These are phyloP conservation scores for Nyssa sinensis DNA, from an alignment of 148 eudicot genomes.

Conservation along the genomic window DNA sequence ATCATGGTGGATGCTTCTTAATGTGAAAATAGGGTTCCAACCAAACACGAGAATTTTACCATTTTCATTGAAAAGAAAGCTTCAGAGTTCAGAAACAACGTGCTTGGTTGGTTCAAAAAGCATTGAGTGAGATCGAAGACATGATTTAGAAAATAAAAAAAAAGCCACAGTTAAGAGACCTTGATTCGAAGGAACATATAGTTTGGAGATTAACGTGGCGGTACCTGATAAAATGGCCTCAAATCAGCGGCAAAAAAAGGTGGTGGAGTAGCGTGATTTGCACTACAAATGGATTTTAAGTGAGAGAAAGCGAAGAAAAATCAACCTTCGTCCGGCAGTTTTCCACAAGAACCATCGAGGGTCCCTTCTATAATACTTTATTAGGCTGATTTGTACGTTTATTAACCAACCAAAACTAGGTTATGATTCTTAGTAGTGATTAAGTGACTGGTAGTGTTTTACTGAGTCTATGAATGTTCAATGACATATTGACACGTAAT, in stretches of 20 bases:
- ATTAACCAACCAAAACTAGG: no score
- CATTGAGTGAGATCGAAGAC: conserved; percentile 22
- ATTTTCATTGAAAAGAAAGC: conserved; percentile 12
- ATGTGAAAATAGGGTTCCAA: conserved; percentile 4
- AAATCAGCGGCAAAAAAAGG: conserved; percentile 10
- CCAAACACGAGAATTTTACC: conserved; percentile 7
- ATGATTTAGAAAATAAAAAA: conserved; percentile 1
- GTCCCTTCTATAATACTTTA: no score
- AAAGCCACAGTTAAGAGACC: neutral
- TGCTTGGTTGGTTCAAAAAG: conserved; percentile 16
- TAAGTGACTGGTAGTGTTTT: neutral
- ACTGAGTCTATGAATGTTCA: neutral
- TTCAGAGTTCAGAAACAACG: conserved; percentile 27
- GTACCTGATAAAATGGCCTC: conserved; percentile 17
- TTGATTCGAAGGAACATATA: conserved; percentile 11
- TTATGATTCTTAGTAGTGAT: neutral
- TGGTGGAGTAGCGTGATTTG: neutral
- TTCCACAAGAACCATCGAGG: no score
- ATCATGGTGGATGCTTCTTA: neutral
- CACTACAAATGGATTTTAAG: conserved; percentile 6
- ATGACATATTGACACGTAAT: neutral
- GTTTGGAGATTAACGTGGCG: conserved; percentile 15
- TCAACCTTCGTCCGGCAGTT: no score
- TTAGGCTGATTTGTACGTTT: no score
- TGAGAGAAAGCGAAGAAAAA: neutral